phyloP scores from a whole-genome alignment of 805 yeast species.

The Suhomyces canberraensis region DNA sequence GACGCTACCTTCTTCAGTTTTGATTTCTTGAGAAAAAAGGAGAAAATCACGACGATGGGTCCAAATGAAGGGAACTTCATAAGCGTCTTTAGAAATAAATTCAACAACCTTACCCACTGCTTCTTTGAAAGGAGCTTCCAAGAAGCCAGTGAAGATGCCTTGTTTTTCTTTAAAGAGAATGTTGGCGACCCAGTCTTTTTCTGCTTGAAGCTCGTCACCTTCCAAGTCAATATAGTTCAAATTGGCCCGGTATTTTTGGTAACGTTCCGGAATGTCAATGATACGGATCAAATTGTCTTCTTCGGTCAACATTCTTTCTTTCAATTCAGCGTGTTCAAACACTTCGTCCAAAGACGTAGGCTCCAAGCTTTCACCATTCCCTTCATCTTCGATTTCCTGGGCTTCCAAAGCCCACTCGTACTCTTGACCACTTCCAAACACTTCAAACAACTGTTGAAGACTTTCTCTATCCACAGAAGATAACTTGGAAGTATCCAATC shows the following conservation, averaged over 20 bases:
- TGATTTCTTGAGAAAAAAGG: conserved; percentile 50
- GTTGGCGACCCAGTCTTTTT: conserved; percentile 79
- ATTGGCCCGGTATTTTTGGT: conserved; percentile 68
- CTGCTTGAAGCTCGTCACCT: conserved; percentile 65
- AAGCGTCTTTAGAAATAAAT: conserved; percentile 69
- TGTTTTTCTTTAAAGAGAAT: conserved; percentile 57
- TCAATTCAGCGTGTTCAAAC: conserved; percentile 90
- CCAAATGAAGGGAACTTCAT: conserved; percentile 95
- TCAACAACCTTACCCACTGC: conserved; percentile 71
- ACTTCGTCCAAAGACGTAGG: conserved; percentile 76
- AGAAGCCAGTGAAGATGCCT: conserved; percentile 34
- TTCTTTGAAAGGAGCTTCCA: conserved; percentile 53
- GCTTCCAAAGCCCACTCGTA: conserved; percentile 98
- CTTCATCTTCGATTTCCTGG: conserved; percentile 63
- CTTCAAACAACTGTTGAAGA: conserved; percentile 87
- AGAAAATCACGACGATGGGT: conserved; percentile 91
- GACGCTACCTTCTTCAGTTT: conserved; percentile 34
- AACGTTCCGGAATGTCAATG: conserved; percentile 90
- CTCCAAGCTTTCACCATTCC: conserved; percentile 50
- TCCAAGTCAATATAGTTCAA: conserved; percentile 66
- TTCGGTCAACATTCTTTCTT: conserved; percentile 86
- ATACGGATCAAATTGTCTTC: conserved; percentile 85
- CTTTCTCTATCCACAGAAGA: conserved; percentile 81
- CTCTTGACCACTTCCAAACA: conserved; percentile 95
- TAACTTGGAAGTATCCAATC: conserved; percentile 55